These are phyloP conservation scores for Skeletonema grethae DNA, from an alignment of 108 stramenopile genomes.

Conservation along the genomic window DNA sequence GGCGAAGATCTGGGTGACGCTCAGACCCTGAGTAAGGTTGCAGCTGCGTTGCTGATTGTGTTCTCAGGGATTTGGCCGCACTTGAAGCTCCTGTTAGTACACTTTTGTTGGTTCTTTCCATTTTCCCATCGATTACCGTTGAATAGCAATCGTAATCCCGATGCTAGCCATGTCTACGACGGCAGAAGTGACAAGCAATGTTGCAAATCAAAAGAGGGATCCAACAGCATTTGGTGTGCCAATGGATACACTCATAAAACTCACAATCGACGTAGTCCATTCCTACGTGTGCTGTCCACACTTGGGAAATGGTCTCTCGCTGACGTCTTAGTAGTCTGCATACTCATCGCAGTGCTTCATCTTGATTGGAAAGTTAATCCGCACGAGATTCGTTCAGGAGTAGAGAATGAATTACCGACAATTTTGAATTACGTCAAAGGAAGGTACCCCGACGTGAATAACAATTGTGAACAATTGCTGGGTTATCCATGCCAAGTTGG, in stretches of 20 bases:
- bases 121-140: conserved; percentile 17
- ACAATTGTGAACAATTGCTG: conserved; percentile 62
- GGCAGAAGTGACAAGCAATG: not conserved
- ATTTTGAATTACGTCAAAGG: conserved; percentile 45
- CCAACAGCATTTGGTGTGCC: conserved; percentile 15
- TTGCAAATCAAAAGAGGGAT: conserved; percentile 2
- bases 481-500: conserved; percentile 47
- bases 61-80: conserved; percentile 88
- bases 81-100: conserved; percentile 67
- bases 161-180: not conserved
- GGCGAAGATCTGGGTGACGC: conserved; percentile 68
- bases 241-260: conserved; percentile 21
- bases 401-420: conserved; percentile 62
- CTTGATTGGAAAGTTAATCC: conserved; percentile 81
- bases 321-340: conserved; percentile 84
- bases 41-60: conserved; percentile 65
- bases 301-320: conserved; percentile 87
- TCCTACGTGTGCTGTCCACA: conserved; percentile 61
- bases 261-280: conserved; percentile 47
- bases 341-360: conserved; percentile 83
- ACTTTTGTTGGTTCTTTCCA: conserved; percentile 64
- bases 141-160: not conserved
- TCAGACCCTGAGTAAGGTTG: conserved; percentile 52
- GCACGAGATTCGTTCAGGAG: conserved; percentile 54
- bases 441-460: conserved; percentile 43